Base-by-base conservation (phyloP, 768 basidiomycete species). In the Phylloporus sp. region DNA sequence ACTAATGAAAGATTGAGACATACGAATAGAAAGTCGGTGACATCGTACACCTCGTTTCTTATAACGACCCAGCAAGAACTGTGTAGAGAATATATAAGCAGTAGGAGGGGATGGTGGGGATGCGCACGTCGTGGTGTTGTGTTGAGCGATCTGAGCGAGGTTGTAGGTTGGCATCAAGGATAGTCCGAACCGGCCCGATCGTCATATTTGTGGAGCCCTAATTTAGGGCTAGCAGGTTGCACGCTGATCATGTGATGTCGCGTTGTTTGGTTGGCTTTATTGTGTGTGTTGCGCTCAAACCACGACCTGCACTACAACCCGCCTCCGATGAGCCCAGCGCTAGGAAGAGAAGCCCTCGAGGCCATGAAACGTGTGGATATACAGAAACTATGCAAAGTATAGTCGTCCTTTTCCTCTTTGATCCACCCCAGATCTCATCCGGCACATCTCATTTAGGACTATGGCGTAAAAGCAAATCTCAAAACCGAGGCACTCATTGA, bases 51-150 rank as follows among this genome's bases (percentile, higher is more conserved):
- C 44, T 77, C 72, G 65, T 83, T 78, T 41, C 76, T 72, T 53
- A 92, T 85, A 59, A 91, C 81, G 54, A 92, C 81, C 90, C 90
- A 92, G 60, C 88, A 90, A 15, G 84, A 85, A 31, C 84, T 86
- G 49, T n/a, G 17, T 6, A 32, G 36, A 32, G n/a, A 33, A 32
- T 24, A 38, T 54, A 38, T 53, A 38, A 56, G 49, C 38, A 40
- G 17, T 8, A 10, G 45, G n/a, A n/a, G 27, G 7, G 27, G 11
- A 7, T 37, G 48, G 18, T 11, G 40, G 50, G 17, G 23, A 21
- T 18, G 63, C 71, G 32, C 48, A 84, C 85, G 68, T 59, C 17
- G 66, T 33, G 15, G 74, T 72, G 55, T 77, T 80, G 64, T 88
- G 84, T 40, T 75, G 60, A 22, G 80, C 73, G 18, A 88, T 75